Evolutionary conservation across 164 flowering plant species (phyloP).

Genomic region (Macadamia integrifolia): DNA sequence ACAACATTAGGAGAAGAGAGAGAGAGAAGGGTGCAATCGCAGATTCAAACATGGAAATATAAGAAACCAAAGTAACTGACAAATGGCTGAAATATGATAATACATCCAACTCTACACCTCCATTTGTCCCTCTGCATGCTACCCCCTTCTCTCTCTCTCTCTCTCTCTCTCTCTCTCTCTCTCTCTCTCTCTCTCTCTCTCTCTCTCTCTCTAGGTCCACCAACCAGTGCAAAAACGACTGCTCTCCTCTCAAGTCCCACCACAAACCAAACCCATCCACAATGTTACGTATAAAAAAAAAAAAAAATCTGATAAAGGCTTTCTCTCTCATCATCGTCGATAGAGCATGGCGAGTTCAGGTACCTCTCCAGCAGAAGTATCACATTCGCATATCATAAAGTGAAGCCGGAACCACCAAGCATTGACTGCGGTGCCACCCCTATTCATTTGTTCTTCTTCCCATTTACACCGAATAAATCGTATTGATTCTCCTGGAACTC

Average conservation of each 20-base stretch:
- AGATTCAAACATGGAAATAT: too few relatives aligned
- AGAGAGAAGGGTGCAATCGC: too few relatives aligned
- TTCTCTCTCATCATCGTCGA: constrained; percentile 31
- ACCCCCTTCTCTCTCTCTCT: constrained; percentile 23
- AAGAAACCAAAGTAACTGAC: too few relatives aligned
- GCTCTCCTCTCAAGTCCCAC: too few relatives aligned
- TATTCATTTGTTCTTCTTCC: constrained; percentile 15
- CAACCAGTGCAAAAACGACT: too few relatives aligned
- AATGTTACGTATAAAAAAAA: constrained; percentile 28
- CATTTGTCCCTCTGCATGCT: too few relatives aligned
- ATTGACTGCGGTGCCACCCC: constrained; percentile 40
- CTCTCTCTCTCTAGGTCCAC: too few relatives aligned
- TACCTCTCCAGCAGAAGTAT: constrained; percentile 39
- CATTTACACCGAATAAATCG: neutral
- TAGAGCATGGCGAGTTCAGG: constrained; percentile 19
- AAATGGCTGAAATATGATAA: too few relatives aligned
- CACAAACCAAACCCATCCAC: constrained; percentile 17
- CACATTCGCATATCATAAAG: constrained; percentile 63
- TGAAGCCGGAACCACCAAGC: constrained; percentile 64
- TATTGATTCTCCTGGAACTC: constrained; percentile 9
- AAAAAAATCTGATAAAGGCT: constrained; percentile 49
- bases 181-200: too few relatives aligned
- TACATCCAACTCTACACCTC: too few relatives aligned
- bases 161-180: too few relatives aligned
- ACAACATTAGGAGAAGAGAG: too few relatives aligned